Evolutionary conservation across 176 grass and related monocot species (phyloP).

Genomic region (Puccinellia tenuiflora): DNA sequence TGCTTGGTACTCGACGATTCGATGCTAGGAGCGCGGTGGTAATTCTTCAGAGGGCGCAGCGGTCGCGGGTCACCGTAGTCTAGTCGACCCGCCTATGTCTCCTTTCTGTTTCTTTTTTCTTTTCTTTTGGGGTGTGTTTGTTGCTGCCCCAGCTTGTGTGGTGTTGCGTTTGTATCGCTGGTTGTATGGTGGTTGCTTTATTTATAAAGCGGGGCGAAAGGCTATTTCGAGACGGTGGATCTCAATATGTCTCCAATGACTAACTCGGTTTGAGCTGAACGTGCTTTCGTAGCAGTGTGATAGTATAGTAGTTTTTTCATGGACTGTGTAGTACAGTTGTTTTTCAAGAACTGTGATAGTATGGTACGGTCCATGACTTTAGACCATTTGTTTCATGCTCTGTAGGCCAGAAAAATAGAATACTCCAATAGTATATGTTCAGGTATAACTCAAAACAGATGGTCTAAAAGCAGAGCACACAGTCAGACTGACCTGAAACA

Average conservation of each 20-base stretch:
- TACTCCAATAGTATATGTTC: neutral
- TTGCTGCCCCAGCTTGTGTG: too few relatives aligned
- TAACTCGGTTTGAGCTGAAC: neutral
- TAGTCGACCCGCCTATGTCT: too few relatives aligned
- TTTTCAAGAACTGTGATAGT: neutral
- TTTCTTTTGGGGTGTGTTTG: too few relatives aligned
- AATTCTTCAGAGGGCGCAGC: too few relatives aligned
- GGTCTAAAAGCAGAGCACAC: neutral
- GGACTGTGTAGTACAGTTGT: neutral
- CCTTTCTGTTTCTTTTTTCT: too few relatives aligned
- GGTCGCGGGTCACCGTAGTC: too few relatives aligned
- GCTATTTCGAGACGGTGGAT: neutral
- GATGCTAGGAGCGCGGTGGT: too few relatives aligned
- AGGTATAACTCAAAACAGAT: constrained; percentile 2
- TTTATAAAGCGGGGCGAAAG: too few relatives aligned
- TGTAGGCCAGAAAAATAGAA: neutral
- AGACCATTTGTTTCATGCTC: neutral
- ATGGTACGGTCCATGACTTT: neutral
- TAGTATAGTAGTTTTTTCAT: neutral
- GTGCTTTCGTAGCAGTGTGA: neutral
- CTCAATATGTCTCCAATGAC: neutral
- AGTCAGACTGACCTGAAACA: constrained; percentile 56
- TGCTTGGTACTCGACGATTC: too few relatives aligned
- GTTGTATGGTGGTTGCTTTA: too few relatives aligned
- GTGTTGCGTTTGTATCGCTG: too few relatives aligned